Percentiles rank a stretch among this genome's conserved stretches.
Evolutionary conservation across 2,329 filamentous ascomycete genomes (phyloP).

Genomic region (Trichoderma polysporum): DNA sequence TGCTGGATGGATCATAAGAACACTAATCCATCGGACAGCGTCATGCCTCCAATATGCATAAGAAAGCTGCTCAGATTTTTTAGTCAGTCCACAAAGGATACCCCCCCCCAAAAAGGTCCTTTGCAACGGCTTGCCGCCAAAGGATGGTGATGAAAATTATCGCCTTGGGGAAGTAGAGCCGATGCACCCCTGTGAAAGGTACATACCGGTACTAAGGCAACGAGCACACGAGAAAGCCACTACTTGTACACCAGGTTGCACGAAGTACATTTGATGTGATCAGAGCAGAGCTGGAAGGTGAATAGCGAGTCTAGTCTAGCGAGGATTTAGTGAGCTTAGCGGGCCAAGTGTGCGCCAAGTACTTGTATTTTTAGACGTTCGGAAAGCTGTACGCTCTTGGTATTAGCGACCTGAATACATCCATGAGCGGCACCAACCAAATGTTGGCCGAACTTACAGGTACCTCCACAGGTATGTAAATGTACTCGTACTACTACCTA

Average conservation of each 20-base stretch:
- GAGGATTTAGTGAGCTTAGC: no score
- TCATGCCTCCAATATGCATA: background rate
- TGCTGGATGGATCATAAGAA: background rate
- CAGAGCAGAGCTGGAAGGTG: background rate
- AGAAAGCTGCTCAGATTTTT: conserved; percentile 1
- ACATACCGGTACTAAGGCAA: no score
- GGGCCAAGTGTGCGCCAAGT: background rate
- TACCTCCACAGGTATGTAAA: no score
- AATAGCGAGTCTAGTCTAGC: background rate
- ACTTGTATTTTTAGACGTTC: background rate
- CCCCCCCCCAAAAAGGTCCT: background rate
- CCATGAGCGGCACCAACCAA: background rate
- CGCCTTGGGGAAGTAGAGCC: background rate
- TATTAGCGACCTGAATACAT: no score
- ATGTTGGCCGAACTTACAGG: no score
- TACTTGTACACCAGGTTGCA: no score
- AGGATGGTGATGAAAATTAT: background rate
- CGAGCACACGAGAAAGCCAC: no score
- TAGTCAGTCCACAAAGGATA: background rate
- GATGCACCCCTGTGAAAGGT: background rate
- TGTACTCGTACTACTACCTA: no score
- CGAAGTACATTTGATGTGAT: background rate
- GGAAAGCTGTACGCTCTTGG: background rate
- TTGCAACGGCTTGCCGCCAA: background rate
- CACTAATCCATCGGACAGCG: conserved; percentile 7